Evolutionary conservation across 805 yeast species (phyloP).

Genomic region (Tetrapisispora phaffii): DNA sequence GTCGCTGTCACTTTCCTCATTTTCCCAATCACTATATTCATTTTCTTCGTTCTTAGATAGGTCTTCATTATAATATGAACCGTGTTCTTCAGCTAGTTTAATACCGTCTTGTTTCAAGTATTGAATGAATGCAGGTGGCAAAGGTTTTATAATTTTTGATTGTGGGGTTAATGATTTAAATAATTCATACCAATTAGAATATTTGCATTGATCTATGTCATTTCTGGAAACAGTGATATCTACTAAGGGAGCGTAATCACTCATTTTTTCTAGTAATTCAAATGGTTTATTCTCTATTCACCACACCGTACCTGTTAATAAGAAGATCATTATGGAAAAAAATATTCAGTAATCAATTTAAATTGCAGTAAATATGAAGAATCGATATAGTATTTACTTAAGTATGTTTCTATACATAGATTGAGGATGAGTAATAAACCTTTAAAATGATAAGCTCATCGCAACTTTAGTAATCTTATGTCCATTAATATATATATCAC

Average conservation of each 20-base stretch:
- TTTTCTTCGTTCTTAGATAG: constrained; percentile 40
- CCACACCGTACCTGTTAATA: too few relatives aligned
- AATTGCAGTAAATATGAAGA: too few relatives aligned
- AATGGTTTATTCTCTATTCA: too few relatives aligned
- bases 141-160: constrained; percentile 43
- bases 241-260: constrained; percentile 13
- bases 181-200: constrained; percentile 49
- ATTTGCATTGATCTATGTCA: constrained; percentile 44
- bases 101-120: constrained; percentile 64
- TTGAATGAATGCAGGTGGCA: constrained; percentile 48
- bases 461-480: too few relatives aligned
- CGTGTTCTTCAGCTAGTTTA: constrained; percentile 40
- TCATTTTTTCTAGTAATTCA: not conserved
- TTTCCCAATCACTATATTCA: constrained; percentile 72
- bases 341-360: too few relatives aligned
- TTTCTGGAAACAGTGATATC: constrained; percentile 27
- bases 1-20: constrained; percentile 31
- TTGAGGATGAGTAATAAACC: too few relatives aligned
- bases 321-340: too few relatives aligned
- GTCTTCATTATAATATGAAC: constrained; percentile 27
- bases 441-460: not conserved
- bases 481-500: too few relatives aligned
- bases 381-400: too few relatives aligned
- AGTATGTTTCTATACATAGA: too few relatives aligned
- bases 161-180: constrained; percentile 43